Base-by-base conservation (phyloP, 1,284 basidiomycete genomes). In the Pseudozyma hubeiensis region DNA sequence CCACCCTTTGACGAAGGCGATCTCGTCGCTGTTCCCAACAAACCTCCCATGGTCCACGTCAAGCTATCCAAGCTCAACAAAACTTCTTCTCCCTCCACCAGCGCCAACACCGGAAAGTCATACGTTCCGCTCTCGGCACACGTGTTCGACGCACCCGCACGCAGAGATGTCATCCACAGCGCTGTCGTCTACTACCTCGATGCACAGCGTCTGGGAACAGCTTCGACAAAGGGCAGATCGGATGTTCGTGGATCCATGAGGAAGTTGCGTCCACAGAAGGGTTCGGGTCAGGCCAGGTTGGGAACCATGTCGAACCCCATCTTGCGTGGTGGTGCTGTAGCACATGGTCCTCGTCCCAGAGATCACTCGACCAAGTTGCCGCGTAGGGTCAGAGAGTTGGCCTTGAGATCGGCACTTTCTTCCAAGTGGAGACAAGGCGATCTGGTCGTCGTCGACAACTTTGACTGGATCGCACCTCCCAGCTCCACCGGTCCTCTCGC, bases 241-340 rank as follows among this genome's bases (percentile, higher is more conserved):
- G 93, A 98, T 83, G 93, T 98, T 11, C 88, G 89, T 34, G 94
- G 92, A 53, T 96, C 93, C 0, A 93, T 93, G 24, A 87, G 88
- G 75, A 99, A 99, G 86, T 89, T 98, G 62, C 89, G 91, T 31
- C 91, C 89, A 7, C 96, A 99, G 84, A 99, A 99, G 86, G 95
- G 95, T 1, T 89, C 90, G 10, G 97, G 96, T 77, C 88, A 86
- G 70, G 97, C 96, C 16, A 92, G 96, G 86, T 87, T 96, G 3
- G 96, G 96, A 52, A 93, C 94, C 80, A 89, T 87, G 13, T 91
- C 93, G 75, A 93, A 90, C 83, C 94, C 95, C 5, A 93, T 94
- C 87, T 89, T 95, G 72, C 88, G 91, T 37, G 95, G 95, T 54
- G 96, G 96, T 86, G 96, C 94, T 78, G 90, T 92, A 33, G 93